Base-by-base conservation (phyloP, 148 eudicot species). In the Cornus kousa region DNA sequence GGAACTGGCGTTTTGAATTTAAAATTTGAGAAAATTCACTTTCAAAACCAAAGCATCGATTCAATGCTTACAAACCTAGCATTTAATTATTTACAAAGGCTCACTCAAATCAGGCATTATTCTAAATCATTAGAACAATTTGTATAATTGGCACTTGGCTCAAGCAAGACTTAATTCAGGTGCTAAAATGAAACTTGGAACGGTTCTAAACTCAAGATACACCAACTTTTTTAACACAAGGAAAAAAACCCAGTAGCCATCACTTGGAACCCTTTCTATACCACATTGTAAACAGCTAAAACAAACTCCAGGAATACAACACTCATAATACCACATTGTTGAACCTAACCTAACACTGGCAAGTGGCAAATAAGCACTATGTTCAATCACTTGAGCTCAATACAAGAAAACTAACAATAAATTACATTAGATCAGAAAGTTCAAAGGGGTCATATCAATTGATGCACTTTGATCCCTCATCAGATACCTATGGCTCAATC, bases 401-500 rank as follows among this genome's bases (percentile, higher is more conserved):
- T 19, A 62, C 66, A 62, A 62, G 8, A 62, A 19, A 57, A 13
- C 62, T 62, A 62, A 20, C 6, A 62, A 62, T 62, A 37, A 40
- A 28, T 39, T 40, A 76, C 71, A 66, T 16, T 17, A 76, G 24
- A 48, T 68, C n/a, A 37, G 28, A 24, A 48, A 76, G 68, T 13
- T 69, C 31, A 2, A 76, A 10, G 3, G 40, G 64, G 70, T n/a
- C 28, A 8, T 14, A 55, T 16, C 46, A 20, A 19, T 62, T 12
- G 43, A 16, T 46, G 31, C 60, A 10, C 4, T 3, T 48, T 24
- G 23, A 62, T 14, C 3, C 12, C 28, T 55, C 19, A 16, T 57
- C 50, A 32, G 23, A 80, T 80, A 39, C 74, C 35, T 46, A 33
- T 1, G 57, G 62, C 23, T 57, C 75, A 66, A n/a, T n/a, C 23